Conservation (phyloP, 2,329 filamentous ascomycete species). For the Claviceps sp. region DNA sequence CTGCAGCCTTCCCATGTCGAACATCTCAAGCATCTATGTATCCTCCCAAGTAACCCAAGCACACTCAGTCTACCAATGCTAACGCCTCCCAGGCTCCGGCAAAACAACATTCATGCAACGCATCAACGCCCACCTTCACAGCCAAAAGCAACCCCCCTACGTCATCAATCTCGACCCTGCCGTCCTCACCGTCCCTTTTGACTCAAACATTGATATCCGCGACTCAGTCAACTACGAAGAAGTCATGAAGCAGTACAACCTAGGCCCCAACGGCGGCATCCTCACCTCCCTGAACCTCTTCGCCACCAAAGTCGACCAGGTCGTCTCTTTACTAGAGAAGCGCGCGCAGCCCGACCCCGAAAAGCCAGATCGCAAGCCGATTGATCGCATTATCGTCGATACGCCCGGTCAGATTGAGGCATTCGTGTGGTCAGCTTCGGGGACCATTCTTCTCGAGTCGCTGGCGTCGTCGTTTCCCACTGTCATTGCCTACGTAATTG, state of each 20-base stretch:
- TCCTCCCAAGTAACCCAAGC: too few species aligned
- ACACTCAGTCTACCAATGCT: too few species aligned
- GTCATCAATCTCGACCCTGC: conserved; percentile 96
- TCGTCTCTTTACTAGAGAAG: conserved; percentile 81
- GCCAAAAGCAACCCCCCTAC: conserved; percentile 69
- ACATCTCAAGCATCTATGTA: too few species aligned
- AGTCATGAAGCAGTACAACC: conserved; percentile 98
- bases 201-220: conserved; percentile 96
- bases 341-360: conserved; percentile 52
- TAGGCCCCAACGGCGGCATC: conserved; percentile 94
- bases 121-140: conserved; percentile 86
- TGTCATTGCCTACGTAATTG: conserved; percentile 93
- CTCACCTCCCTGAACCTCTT: conserved; percentile 92
- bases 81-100: conserved; percentile 53
- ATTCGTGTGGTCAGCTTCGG: conserved; percentile 95
- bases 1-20: too few species aligned
- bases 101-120: conserved; percentile 99
- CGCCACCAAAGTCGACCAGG: conserved; percentile 94
- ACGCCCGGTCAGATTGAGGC: conserved; percentile 97
- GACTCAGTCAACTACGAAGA: conserved; percentile 99
- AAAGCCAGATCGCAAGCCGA: conserved; percentile 46
- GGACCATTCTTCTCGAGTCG: conserved; percentile 84
- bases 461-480: conserved; percentile 91
- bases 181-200: conserved; percentile 84
- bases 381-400: conserved; percentile 81